These are phyloP conservation scores for Bromus sterilis DNA, from an alignment of 176 grass and related monocot genomes.

Conservation along the genomic window DNA sequence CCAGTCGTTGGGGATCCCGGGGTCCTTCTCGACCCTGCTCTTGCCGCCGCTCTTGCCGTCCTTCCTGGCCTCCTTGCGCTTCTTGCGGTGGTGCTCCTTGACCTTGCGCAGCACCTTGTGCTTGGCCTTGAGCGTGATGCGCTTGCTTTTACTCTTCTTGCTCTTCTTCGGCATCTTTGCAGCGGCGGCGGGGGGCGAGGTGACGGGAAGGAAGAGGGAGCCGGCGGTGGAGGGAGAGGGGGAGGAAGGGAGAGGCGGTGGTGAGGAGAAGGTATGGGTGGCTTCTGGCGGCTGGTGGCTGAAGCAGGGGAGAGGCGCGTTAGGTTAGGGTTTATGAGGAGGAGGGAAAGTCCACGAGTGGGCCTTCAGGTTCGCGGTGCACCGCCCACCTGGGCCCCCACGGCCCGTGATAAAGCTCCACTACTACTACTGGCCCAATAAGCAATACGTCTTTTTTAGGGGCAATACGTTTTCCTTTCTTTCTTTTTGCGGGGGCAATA, in stretches of 20 bases:
- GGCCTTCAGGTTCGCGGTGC: background rate
- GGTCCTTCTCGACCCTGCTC: constrained; percentile 94
- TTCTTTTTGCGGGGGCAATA: too few species aligned
- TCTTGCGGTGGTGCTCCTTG: constrained; percentile 94
- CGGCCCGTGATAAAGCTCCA: too few species aligned
- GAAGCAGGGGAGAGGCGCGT: background rate
- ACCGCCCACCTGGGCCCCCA: background rate
- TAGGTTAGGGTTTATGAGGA: background rate
- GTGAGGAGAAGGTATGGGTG: background rate
- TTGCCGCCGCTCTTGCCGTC: constrained; percentile 54
- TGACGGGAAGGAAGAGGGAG: background rate
- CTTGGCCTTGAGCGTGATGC: constrained; percentile 63
- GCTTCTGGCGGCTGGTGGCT: background rate
- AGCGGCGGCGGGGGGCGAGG: too few species aligned
- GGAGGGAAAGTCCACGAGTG: rapidly evolving
- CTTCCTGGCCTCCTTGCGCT: constrained; percentile 94
- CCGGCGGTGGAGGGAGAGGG: background rate
- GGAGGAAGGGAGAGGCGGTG: background rate
- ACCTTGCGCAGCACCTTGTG: constrained; percentile 91
- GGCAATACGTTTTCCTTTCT: too few species aligned
- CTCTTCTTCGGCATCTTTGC: constrained; percentile 83
- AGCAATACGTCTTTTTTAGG: background rate
- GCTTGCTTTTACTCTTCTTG: constrained; percentile 99
- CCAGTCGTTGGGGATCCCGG: constrained; percentile 94
- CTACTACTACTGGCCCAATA: background rate